Base-by-base conservation (phyloP, 1,284 basidiomycete genomes). In the Fistulinella cinereoalba region DNA sequence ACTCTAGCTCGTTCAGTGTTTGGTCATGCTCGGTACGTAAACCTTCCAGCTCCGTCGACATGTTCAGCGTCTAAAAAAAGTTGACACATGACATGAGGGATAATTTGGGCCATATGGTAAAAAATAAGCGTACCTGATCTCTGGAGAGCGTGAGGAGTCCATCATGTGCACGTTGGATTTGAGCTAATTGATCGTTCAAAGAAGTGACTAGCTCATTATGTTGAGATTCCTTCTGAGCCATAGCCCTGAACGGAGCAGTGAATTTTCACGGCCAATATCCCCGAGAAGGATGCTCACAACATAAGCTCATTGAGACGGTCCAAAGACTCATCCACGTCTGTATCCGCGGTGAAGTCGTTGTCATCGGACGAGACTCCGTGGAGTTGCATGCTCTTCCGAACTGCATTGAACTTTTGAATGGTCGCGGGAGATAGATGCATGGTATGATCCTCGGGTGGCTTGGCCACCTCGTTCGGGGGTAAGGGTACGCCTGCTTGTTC, bases 191-290 rank as follows among this genome's bases (percentile, higher is more conserved):
- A 12, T 70, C 64, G 27, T 81, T 80, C 49, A 96, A 73, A n/a
- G 70, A 70, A 38, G 89, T 81, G 13, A 93, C 83, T 22, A 75
- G 61, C 59, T 94, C 89, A 19, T 81, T 80, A 65, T 96, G 92
- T 40, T 80, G 73, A 2, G 88, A 88, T 66, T 97, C 92, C 65
- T 96, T 96, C 71, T 92, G 87, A 3, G 92, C 92, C 93, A 97
- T 96, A 1, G 93, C 90, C 49, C 91, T 92, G 47, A 42, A 45
- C 29, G 33, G 34, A 52, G 25, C 37, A 23, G 28, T 19, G 47
- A 4, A 40, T 48, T 44, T 39, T 50, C 16, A 33, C 37, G 37
- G 43, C 24, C 41, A 40, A 47, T 37, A 16, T 46, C 41, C 11
- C 11, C 12, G 50, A 37, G 38, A 44, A 53, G 34, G 24, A 53